phyloP scores from a whole-genome alignment of 176 grass and related monocot species.

The Sorghum bicolor region Sorghum_bicolor_NCBIv3 NC_012872.2:68349501-68350000 shows the following conservation, averaged over 20 bases:
- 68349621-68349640: background rate
- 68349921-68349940: background rate
- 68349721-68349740: background rate
- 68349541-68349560: background rate
- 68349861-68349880: too few relatives aligned
- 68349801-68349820: too few relatives aligned
- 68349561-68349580: conserved; percentile 3
- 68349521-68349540: background rate
- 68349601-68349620: background rate
- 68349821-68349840: too few relatives aligned
- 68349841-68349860: too few relatives aligned
- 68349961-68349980: background rate
- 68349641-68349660: background rate
- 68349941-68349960: background rate
- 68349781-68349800: too few relatives aligned
- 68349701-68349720: background rate
- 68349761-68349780: too few relatives aligned
- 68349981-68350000: background rate
- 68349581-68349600: background rate
- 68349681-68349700: background rate
- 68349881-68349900: too few relatives aligned
- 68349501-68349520: background rate
- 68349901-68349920: too few relatives aligned
- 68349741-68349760: background rate
- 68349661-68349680: background rate